Base-by-base conservation (phyloP, 2,329 filamentous ascomycete genomes). In the Zasmidium angulare region DNA sequence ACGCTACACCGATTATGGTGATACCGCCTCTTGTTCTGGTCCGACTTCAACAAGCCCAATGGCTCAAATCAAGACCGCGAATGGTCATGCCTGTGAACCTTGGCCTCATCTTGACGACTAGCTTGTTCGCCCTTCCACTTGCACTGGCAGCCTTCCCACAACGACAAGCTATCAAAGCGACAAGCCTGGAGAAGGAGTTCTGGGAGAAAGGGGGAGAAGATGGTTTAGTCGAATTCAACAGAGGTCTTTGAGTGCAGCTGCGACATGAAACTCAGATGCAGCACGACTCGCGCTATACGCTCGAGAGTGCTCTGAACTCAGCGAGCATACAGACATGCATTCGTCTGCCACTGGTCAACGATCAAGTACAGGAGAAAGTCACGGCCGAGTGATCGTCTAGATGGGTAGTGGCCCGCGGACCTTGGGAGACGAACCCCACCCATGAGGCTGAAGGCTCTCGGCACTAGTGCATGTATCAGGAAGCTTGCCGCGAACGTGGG, bases 1-100 rank as follows among this genome's bases (percentile, higher is more conserved):
- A 98, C 76, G 90, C 91, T 61, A 96, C 90, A 12, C 95, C 95
- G 11, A 95, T 99, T 78, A 99, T 99, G 95, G 92, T 96, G 14
- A 81, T 99, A 49, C 95, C 95, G 46, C 91, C 95, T 21, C 80
- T 99, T 72, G 78, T 96, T 22, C 83, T 99, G 56, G 89, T 98
- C 54, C 83, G 87, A 66, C 80, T 99, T 68, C 93, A 99, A 82
- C 84, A 87, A 76, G 90, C 86, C 53, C 82, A 88, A 60, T 98
- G 91, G 91, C 77, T 98, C 68, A 86, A 87, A 78, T 81, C 82
- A 63, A 85, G 90, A 65, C 95, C 93, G 6, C 82, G 87, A 60
- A 81, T 93, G 76, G 89, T 91, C 11, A 79, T 89, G 58, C 91
- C 93, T 0, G 80, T 97, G 49, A 99, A 99, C 77, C 76, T 99